Evolutionary conservation across 75 land plant genomes (phyloP).

Genomic region (Pinus taeda): DNA sequence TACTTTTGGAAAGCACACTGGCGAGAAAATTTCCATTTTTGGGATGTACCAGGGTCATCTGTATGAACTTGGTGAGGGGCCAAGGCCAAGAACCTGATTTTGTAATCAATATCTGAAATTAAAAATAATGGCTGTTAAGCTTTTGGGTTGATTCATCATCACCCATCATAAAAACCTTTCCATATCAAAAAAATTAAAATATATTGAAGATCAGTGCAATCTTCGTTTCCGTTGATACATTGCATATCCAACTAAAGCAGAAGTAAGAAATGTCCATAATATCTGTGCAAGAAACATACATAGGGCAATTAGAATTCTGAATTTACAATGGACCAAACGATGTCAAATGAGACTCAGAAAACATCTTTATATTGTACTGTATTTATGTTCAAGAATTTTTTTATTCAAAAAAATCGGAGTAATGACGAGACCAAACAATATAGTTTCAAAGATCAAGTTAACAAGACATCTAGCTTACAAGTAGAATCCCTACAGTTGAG

Average conservation of each 20-base stretch:
- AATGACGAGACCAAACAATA: not conserved
- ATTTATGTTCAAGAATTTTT: not conserved
- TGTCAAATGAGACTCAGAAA: not conserved
- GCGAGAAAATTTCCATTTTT: too few species aligned
- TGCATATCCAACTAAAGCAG: slow-evolving; percentile 91
- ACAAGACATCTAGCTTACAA: not conserved
- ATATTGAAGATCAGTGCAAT: not conserved
- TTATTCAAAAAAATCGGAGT: not conserved
- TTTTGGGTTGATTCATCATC: too few species aligned
- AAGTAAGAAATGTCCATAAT: slow-evolving; percentile 91
- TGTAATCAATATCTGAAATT: too few species aligned
- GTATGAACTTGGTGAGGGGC: too few species aligned
- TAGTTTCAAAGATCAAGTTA: not conserved
- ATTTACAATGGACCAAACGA: slow-evolving; percentile 3
- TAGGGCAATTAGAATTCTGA: not conserved
- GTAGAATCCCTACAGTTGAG: not conserved
- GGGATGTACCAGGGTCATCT: too few species aligned
- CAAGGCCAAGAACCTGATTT: too few species aligned
- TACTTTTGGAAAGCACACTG: too few species aligned
- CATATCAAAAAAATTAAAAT: too few species aligned
- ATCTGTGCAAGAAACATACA: slow-evolving; percentile 46
- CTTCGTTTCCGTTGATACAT: slow-evolving; percentile 70
- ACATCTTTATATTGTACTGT: not conserved
- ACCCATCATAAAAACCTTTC: too few species aligned
- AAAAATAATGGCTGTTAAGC: too few species aligned